Evolutionary conservation across 176 grass and related monocot genomes (phyloP), one percentile per base, ranked within the genome.

Genomic region (Elaeis guineensis): DNA sequence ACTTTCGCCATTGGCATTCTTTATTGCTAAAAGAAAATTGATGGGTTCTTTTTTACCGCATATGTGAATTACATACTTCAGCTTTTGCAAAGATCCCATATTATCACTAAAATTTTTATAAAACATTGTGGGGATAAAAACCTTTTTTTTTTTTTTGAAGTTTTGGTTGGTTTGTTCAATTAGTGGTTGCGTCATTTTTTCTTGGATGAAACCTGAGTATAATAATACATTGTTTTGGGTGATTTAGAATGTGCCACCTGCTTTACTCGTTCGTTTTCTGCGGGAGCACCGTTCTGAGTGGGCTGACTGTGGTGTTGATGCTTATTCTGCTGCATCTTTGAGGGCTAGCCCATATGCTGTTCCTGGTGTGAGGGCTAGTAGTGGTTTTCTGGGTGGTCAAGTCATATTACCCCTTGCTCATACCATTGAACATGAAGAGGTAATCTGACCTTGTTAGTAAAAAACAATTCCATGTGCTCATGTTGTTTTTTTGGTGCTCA

Each of bases 261-360:
- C 84, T 67, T 53, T 92, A 61, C 82, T 98, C 39, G 84, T 98
- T 50, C 73, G 77, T n/a, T 93, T 98, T 78, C 67, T 98, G 67
- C 83, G 88, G 79, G 94, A 98, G 67, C 94, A 98, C 70, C 87
- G 94, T 17, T 93, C 84, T 50, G 88, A 98, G 66, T 98, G 94
- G 94, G 94, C 94, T 16, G 94, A 98, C 69, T 84, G 76, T 71
- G 94, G 82, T 19, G 77, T 93, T 67, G 94, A 98, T 79, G 79
- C 87, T 71, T 98, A 98, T 63, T 89, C 84, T 61, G 79, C 85
- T 49, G 79, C 88, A 16, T 92, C 87, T 74, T 60, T 98, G 70
- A 79, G 82, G 32, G 73, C 88, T 24, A 75, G 69, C 23, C 57
- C 88, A 21, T 98, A 89, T 30, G 74, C 79, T 1, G 79, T 98